phyloP scores from a whole-genome alignment of 1,139 yeast genomes.

The Schizosaccharomyces versatilis region DNA sequence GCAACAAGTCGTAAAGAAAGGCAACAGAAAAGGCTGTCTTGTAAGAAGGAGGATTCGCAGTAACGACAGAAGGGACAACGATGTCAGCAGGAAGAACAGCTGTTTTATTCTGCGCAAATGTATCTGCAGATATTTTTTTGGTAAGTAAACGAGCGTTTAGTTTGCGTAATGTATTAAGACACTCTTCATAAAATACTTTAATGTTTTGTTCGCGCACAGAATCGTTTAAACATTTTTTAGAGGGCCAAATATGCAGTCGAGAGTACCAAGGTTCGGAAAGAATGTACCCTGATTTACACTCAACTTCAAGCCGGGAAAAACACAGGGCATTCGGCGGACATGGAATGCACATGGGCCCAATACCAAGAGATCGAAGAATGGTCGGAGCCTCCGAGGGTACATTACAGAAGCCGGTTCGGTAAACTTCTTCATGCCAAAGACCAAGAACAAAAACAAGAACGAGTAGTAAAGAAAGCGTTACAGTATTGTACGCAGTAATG shows the following conservation, averaged over 20 bases:
- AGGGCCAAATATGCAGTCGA: background rate
- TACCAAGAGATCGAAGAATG: background rate
- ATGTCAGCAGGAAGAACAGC: background rate
- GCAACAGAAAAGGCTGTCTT: background rate
- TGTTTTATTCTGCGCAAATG: background rate
- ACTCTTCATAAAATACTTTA: background rate
- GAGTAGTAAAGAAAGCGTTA: too few relatives aligned
- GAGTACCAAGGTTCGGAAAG: constrained; percentile 1
- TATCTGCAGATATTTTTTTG: background rate
- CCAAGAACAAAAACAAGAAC: background rate
- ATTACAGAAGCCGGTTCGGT: background rate
- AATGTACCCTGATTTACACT: background rate
- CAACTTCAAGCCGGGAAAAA: background rate
- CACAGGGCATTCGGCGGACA: background rate
- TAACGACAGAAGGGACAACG: background rate
- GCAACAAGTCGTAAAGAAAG: background rate
- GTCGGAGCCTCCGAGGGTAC: background rate
- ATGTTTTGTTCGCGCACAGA: background rate
- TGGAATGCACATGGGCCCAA: background rate
- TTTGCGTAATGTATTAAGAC: background rate
- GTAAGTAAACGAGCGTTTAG: background rate
- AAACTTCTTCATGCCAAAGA: background rate
- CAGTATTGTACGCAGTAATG: too few relatives aligned
- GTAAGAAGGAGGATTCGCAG: background rate
- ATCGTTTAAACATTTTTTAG: background rate